Evolutionary conservation across 768 basidiomycete species (phyloP).

Genomic region (Aureoboletus auriporus): DNA sequence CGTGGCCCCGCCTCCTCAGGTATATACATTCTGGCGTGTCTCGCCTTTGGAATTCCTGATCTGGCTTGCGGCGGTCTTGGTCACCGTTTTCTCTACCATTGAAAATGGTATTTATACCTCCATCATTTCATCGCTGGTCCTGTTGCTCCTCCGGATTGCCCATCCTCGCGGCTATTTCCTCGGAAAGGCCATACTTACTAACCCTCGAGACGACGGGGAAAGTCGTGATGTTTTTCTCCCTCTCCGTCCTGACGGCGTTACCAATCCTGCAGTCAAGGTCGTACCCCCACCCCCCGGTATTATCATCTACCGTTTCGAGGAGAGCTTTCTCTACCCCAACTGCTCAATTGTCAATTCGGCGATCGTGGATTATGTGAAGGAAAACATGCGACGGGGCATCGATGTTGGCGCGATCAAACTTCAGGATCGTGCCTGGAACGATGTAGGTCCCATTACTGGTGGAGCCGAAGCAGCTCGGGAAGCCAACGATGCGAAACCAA

Average conservation of each 20-base stretch:
- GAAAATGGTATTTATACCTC: slow-evolving; percentile 92
- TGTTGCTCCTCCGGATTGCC: slow-evolving; percentile 84
- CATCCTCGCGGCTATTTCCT: slow-evolving; percentile 89
- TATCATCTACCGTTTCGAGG: slow-evolving; percentile 88
- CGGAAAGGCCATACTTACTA: slow-evolving; percentile 67
- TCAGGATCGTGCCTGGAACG: slow-evolving; percentile 91
- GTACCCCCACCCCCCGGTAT: slow-evolving; percentile 80
- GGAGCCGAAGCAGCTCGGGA: slow-evolving; percentile 43
- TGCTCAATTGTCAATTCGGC: slow-evolving; percentile 61
- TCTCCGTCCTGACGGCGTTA: slow-evolving; percentile 53
- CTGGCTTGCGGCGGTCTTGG: slow-evolving; percentile 80
- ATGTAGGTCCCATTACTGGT: slow-evolving; percentile 65
- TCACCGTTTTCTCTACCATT: slow-evolving; percentile 90
- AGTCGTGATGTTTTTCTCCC: slow-evolving; percentile 84
- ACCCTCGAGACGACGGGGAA: slow-evolving; percentile 30
- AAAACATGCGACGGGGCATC: slow-evolving; percentile 68
- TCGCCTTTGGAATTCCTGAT: slow-evolving; percentile 91
- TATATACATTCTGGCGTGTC: slow-evolving; percentile 90
- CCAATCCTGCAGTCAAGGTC: slow-evolving; percentile 68
- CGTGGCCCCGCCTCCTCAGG: slow-evolving; percentile 76
- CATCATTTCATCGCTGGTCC: slow-evolving; percentile 69
- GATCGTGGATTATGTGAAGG: slow-evolving; percentile 80
- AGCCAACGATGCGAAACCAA: slow-evolving; percentile 54
- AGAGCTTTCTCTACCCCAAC: slow-evolving; percentile 86
- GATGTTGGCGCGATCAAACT: slow-evolving; percentile 62